Evolutionary conservation across 257 asterid species (phyloP).

Genomic region (Scutellaria minor): DNA sequence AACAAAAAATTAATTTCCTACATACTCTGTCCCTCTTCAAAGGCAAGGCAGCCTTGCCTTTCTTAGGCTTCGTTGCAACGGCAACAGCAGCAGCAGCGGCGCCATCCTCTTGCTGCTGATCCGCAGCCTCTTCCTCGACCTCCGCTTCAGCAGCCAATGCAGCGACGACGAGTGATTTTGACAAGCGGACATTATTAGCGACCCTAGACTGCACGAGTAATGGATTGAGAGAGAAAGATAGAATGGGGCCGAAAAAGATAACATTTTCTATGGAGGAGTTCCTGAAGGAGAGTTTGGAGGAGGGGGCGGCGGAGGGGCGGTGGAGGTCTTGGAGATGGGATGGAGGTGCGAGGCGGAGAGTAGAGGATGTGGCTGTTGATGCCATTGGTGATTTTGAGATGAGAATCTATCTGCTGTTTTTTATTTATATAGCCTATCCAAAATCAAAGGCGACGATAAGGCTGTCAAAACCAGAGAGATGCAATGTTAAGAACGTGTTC

Average conservation of each 20-base stretch:
- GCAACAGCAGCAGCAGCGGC: constrained; percentile 41
- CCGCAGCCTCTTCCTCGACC: constrained; percentile 50
- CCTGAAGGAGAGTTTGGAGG: constrained; percentile 37
- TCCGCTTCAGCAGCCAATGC: constrained; percentile 60
- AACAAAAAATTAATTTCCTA: neutral
- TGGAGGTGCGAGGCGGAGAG: constrained; percentile 41
- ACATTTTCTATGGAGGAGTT: constrained; percentile 38
- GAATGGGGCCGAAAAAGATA: constrained; percentile 26
- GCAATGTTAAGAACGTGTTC: neutral
- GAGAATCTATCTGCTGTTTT: neutral
- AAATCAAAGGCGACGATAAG: constrained; percentile 37
- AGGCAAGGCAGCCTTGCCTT: constrained; percentile 88
- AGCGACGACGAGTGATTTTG: constrained; percentile 52
- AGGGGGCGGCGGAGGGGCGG: constrained; percentile 34
- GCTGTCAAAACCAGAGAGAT: neutral
- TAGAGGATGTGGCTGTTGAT: constrained; percentile 42
- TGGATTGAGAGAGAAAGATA: constrained; percentile 39
- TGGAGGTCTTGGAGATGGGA: constrained; percentile 43
- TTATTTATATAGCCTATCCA: constrained; percentile 32
- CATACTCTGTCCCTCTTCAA: constrained; percentile 89
- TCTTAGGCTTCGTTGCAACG: constrained; percentile 74
- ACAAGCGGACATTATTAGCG: constrained; percentile 47
- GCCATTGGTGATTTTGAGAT: constrained; percentile 40
- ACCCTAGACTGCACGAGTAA: constrained; percentile 40
- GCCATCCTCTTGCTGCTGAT: constrained; percentile 43